Percentiles rank a stretch among this genome's conserved stretches.
phyloP scores from a whole-genome alignment of 169 alveolate species.

The Babesia bovis region DNA sequence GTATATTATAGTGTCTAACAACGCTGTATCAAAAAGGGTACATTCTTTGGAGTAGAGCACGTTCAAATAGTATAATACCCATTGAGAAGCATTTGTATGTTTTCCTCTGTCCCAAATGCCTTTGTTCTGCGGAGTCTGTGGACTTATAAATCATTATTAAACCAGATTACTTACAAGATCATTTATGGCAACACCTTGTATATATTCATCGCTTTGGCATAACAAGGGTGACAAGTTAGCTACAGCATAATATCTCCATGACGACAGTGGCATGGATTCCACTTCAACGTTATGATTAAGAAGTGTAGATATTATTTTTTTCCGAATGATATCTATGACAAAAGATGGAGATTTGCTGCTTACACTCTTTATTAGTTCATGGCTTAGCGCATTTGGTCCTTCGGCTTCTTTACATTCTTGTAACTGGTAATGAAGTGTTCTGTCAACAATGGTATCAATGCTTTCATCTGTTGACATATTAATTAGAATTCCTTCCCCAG shows the following conservation, averaged over 20 bases:
- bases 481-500: conserved; percentile 46
- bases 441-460: neutral
- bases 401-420: neutral
- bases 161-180: neutral
- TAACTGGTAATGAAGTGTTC: neutral
- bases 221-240: conserved; percentile 8
- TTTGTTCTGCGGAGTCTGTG: neutral
- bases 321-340: neutral
- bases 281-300: no score
- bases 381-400: neutral
- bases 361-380: neutral
- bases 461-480: conserved; percentile 9
- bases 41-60: conserved; percentile 22
- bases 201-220: neutral
- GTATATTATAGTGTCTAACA: conserved; percentile 35
- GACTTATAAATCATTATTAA: neutral
- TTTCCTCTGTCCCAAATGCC: neutral
- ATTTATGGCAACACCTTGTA: neutral
- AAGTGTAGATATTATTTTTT: neutral
- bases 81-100: conserved; percentile 4
- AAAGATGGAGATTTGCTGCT: neutral
- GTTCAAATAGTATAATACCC: conserved; percentile 36
- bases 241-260: conserved; percentile 1
- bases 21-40: conserved; percentile 36
- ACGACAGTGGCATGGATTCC: no score